Conservation (phyloP, 306 rosid species). For the Hippophae tibetana region DNA sequence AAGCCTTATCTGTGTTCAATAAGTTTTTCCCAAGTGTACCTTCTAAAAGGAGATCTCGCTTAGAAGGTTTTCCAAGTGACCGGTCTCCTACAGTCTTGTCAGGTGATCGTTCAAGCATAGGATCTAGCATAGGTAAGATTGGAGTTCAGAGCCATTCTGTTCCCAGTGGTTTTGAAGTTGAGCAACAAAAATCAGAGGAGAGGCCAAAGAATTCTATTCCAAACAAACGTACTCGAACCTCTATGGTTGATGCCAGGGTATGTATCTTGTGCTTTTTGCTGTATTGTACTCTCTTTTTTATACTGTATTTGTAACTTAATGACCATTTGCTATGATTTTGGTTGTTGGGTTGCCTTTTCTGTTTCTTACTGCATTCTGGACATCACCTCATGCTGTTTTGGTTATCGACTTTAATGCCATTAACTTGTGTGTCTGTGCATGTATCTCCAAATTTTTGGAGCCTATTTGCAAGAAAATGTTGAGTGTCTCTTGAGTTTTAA, state of each 20-base stretch:
- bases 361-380: constrained; percentile 16
- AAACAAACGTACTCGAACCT: constrained; percentile 92
- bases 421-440: constrained; percentile 14
- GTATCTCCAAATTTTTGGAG: not conserved
- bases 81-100: constrained; percentile 52
- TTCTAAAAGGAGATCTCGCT: constrained; percentile 91
- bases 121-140: constrained; percentile 58
- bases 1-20: constrained; percentile 68
- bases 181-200: constrained; percentile 87
- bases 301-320: not conserved
- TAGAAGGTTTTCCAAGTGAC: constrained; percentile 61
- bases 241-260: constrained; percentile 82
- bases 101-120: constrained; percentile 66
- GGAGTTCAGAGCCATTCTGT: constrained; percentile 66
- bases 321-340: constrained; percentile 9
- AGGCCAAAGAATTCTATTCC: constrained; percentile 58
- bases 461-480: too few species aligned
- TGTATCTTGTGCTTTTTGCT: constrained; percentile 8
- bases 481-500: too few species aligned
- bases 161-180: constrained; percentile 63
- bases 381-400: not conserved
- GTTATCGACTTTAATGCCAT: constrained; percentile 3
- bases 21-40: constrained; percentile 65
- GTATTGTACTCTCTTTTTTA: too few species aligned
- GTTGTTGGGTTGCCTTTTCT: constrained; percentile 9